Percentiles rank a stretch among this genome's conserved stretches.
Conservation (phyloP, 306 rosid species). For the Sechiopsis laciniata region DNA sequence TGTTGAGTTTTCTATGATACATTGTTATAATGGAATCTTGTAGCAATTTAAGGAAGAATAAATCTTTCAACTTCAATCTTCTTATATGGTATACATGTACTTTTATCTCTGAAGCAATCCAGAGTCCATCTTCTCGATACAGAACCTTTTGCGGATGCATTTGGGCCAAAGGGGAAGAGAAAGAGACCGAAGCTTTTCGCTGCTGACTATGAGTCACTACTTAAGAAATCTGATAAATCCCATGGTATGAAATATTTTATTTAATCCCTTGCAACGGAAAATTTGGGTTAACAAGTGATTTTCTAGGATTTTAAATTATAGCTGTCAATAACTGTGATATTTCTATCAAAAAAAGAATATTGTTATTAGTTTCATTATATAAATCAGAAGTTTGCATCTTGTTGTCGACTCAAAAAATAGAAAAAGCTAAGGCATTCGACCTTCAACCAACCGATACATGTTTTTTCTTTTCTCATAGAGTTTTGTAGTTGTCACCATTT, state of each 20-base stretch:
- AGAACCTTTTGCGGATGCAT: conserved; percentile 75
- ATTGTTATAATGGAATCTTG: not conserved
- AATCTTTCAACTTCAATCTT: not conserved
- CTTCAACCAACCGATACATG: no score
- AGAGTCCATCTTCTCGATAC: conserved; percentile 89
- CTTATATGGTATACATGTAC: conserved; percentile 13
- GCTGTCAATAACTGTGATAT: not conserved
- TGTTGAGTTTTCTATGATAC: not conserved
- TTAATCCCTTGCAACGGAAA: not conserved
- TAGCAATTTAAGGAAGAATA: not conserved
- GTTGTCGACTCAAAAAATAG: no score
- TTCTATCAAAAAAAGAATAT: no score
- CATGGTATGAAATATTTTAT: conserved; percentile 43
- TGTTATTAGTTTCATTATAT: no score
- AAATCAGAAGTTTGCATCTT: no score
- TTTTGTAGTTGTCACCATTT: not conserved
- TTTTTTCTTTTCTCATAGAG: not conserved
- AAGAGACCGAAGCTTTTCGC: conserved; percentile 76
- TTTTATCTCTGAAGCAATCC: conserved; percentile 58
- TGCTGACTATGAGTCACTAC: conserved; percentile 69
- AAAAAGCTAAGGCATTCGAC: no score
- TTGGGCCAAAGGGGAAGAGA: conserved; percentile 80
- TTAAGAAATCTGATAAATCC: conserved; percentile 76
- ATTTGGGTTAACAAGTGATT: conserved; percentile 3
- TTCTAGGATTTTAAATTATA: not conserved